A percentile compares a stretch with the other conserved stretches of the same genome.
Conservation (phyloP, 2,329 filamentous ascomycete species). For the Stachybotrys elegans region DNA sequence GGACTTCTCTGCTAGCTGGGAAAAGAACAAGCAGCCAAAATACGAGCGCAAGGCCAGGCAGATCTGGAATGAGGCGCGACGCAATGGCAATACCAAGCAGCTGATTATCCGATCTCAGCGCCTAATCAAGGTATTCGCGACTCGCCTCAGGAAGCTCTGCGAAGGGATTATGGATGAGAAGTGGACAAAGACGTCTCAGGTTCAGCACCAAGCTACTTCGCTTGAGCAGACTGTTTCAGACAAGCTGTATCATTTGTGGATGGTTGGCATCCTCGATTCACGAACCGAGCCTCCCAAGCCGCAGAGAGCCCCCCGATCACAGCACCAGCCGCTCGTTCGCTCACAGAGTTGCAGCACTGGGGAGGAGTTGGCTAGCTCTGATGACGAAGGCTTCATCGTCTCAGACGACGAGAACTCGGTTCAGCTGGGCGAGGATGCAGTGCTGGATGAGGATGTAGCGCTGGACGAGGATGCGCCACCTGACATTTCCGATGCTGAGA, state of each 20-base stretch:
- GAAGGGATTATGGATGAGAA: constrained; percentile 44
- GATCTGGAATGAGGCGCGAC: constrained; percentile 56
- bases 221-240: constrained; percentile 64
- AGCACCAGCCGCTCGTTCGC: constrained; percentile 4
- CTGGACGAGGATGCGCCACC: not conserved
- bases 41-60: constrained; percentile 51
- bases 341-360: constrained; percentile 26
- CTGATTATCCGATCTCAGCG: constrained; percentile 40
- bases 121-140: constrained; percentile 35
- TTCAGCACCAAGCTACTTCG: constrained; percentile 50
- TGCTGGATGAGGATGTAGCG: not conserved
- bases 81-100: constrained; percentile 23
- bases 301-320: constrained; percentile 14
- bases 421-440: not conserved
- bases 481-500: not conserved
- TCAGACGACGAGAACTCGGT: constrained; percentile 20
- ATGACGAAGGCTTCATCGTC: constrained; percentile 47
- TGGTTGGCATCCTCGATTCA: constrained; percentile 39
- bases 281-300: constrained; percentile 33
- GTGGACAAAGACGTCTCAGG: constrained; percentile 47
- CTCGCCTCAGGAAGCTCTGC: constrained; percentile 51
- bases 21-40: constrained; percentile 49
- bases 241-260: constrained; percentile 48
- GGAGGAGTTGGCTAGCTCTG: constrained; percentile 46
- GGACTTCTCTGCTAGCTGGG: constrained; percentile 50